A percentile compares a stretch with the other conserved stretches of the same genome.
Evolutionary conservation across 768 basidiomycete species (phyloP).

Genomic region (Auriscalpium vulgare): DNA sequence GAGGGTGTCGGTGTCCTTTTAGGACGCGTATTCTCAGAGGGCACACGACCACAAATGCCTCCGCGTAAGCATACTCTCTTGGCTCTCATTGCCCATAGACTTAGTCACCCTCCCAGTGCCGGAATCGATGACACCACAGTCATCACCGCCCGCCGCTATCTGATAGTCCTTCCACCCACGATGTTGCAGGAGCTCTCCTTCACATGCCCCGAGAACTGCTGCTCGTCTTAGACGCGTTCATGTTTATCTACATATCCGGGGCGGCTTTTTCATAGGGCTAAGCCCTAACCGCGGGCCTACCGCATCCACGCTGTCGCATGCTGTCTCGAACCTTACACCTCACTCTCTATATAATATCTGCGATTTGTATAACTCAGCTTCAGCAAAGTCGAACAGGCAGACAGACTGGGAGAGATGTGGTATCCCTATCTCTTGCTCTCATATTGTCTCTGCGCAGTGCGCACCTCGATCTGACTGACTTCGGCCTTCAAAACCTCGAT

Average conservation of each 20-base stretch:
- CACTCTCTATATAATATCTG: too few relatives aligned
- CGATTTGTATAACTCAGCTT: too few relatives aligned
- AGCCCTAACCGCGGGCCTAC: too few relatives aligned
- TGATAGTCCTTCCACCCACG: neutral
- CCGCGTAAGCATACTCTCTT: conserved; percentile 43
- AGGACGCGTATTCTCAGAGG: conserved; percentile 81
- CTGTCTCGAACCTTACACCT: too few relatives aligned
- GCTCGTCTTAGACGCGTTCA: too few relatives aligned
- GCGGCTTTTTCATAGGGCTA: too few relatives aligned
- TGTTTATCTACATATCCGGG: too few relatives aligned
- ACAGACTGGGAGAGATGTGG: too few relatives aligned
- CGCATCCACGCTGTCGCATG: too few relatives aligned
- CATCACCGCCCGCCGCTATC: conserved; percentile 4
- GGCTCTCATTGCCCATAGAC: neutral
- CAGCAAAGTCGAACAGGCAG: too few relatives aligned
- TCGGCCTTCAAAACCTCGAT: conserved; percentile 3
- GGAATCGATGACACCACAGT: conserved; percentile 11
- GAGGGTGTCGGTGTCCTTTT: conserved; percentile 93
- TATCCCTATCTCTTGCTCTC: too few relatives aligned
- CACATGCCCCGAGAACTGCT: neutral
- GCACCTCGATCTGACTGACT: neutral
- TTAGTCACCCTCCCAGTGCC: conserved; percentile 2
- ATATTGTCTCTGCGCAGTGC: too few relatives aligned
- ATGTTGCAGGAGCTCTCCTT: neutral
- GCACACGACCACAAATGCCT: conserved; percentile 71